These are phyloP conservation scores for Verticillium tricorpus DNA, from an alignment of 2,329 filamentous ascomycete species.

Conservation along the genomic window DNA sequence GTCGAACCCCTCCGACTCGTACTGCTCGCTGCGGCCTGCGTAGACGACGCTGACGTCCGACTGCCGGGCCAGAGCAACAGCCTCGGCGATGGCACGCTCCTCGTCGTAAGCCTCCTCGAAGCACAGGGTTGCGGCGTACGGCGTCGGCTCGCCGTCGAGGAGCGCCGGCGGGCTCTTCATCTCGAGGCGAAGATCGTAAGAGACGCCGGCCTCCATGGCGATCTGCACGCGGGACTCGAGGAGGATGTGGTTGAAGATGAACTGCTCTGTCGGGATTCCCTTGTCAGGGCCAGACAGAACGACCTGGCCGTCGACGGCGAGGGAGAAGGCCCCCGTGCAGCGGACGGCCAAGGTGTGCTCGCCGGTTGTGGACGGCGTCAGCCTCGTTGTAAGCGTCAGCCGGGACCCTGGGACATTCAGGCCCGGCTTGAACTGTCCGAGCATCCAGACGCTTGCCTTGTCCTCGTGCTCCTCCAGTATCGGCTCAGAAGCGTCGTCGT, in stretches of 20 bases:
- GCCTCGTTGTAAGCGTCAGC: slow-evolving; percentile 9
- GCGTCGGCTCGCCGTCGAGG: slow-evolving; percentile 8
- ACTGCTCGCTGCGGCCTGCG: slow-evolving; percentile 11
- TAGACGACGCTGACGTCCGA: slow-evolving; percentile 11
- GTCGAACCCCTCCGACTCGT: slow-evolving; percentile 13
- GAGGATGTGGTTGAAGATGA: slow-evolving; percentile 15
- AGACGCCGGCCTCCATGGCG: slow-evolving; percentile 3
- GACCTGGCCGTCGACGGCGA: slow-evolving; percentile 10
- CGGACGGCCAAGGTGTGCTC: slow-evolving; percentile 12
- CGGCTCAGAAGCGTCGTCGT: slow-evolving; percentile 8
- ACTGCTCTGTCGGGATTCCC: slow-evolving; percentile 12
- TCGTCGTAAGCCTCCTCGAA: slow-evolving; percentile 10
- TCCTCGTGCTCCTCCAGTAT: slow-evolving; percentile 10
- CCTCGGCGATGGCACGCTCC: slow-evolving; percentile 6
- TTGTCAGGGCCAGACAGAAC: slow-evolving; percentile 9
- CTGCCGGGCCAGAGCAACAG: slow-evolving; percentile 2
- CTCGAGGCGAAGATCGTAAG: slow-evolving; percentile 8
- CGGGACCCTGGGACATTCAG: slow-evolving; percentile 11
- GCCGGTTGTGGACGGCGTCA: slow-evolving; percentile 9
- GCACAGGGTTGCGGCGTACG: slow-evolving; percentile 9
- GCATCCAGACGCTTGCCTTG: slow-evolving; percentile 14
- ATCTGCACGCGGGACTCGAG: slow-evolving; percentile 11
- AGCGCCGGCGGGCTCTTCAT: slow-evolving; percentile 9
- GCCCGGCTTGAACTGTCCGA: slow-evolving; percentile 13
- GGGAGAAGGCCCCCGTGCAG: slow-evolving; percentile 8